A percentile compares a stretch with the other conserved stretches of the same genome.
Evolutionary conservation across 768 basidiomycete species (phyloP).

Genomic region (Wakefieldia striispora): DNA sequence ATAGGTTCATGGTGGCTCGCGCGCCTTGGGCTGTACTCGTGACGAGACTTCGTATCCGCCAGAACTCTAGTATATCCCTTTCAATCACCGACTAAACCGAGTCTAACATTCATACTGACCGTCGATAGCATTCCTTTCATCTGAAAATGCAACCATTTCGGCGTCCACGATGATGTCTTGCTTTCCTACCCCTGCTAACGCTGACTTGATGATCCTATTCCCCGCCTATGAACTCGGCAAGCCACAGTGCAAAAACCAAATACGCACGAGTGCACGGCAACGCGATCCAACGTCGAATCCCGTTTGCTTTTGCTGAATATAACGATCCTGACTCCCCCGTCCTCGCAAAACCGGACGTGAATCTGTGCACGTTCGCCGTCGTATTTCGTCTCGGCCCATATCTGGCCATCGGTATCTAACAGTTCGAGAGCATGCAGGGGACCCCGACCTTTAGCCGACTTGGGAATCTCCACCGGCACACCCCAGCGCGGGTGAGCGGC

Average conservation of each 20-base stretch:
- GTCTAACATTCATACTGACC: constrained; percentile 43
- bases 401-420: constrained; percentile 22
- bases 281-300: constrained; percentile 76
- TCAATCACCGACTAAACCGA: constrained; percentile 3
- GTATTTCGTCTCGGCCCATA: constrained; percentile 93
- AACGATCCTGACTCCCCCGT: constrained; percentile 47
- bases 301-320: constrained; percentile 90
- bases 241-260: neutral
- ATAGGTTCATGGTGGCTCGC: constrained; percentile 33
- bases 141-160: constrained; percentile 86
- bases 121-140: constrained; percentile 54
- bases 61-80: constrained; percentile 56
- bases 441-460: constrained; percentile 71
- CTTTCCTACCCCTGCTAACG: constrained; percentile 46
- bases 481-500: constrained; percentile 48
- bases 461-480: constrained; percentile 73
- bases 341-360: constrained; percentile 57
- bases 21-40: constrained; percentile 55
- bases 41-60: constrained; percentile 64
- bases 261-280: constrained; percentile 54
- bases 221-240: neutral
- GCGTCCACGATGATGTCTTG: constrained; percentile 67
- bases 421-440: constrained; percentile 53
- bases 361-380: constrained; percentile 96
- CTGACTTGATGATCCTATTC: constrained; percentile 54